Base-by-base conservation (phyloP, 164 flowering plant genomes). In the Tinospora cordifolia region DNA sequence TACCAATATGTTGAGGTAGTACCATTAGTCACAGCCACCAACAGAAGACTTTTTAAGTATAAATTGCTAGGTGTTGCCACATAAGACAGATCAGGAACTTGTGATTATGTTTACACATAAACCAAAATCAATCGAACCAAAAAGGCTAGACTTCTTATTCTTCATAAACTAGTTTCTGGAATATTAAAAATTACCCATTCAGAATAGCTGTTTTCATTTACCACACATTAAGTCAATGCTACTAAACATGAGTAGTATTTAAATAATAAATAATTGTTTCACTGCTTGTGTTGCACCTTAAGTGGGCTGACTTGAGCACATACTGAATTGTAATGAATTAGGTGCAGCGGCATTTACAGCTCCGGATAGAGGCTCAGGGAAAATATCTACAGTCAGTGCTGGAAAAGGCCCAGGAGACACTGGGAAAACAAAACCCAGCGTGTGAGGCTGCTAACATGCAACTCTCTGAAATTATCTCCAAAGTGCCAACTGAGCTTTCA, bases 361-460 rank as follows among this genome's bases (percentile, higher is more conserved):
- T 87, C 21, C 85, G 90, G 9, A 91, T 91, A 57, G 97, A 91
- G 68, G 92, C 97, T 19, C 97, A 89, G 75, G 97, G 97, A 12
- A 89, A 89, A 73, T 89, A 91, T 74, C 80, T 91, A 34, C 91
- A 91, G 71, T 39, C 88, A 13, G 92, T 91, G 70, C 79, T 91
- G 69, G 90, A 89, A 79, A 91, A 85, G 81, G 97, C 97, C 13
- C 90, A 91, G 62, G 93, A 91, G 66, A 87, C 97, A 9, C 87
- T 91, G 44, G 97, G 90, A 75, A 82, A 77, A 74, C 96, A 92
- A 60, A 87, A 87, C 62, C 68, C 60, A 21, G 93, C 90, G 69
- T 79, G 89, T 6, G 96, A 90, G 75, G 87, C 87, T 39, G 87
- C 94, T 54, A 88, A 88, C 82, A 83, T 84, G 58, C 92, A 87